A percentile compares a stretch with the other conserved stretches of the same genome.
These are phyloP conservation scores for Globisporangium yorkense DNA, from an alignment of 352 stramenopile genomes.

Conservation along the genomic window DNA sequence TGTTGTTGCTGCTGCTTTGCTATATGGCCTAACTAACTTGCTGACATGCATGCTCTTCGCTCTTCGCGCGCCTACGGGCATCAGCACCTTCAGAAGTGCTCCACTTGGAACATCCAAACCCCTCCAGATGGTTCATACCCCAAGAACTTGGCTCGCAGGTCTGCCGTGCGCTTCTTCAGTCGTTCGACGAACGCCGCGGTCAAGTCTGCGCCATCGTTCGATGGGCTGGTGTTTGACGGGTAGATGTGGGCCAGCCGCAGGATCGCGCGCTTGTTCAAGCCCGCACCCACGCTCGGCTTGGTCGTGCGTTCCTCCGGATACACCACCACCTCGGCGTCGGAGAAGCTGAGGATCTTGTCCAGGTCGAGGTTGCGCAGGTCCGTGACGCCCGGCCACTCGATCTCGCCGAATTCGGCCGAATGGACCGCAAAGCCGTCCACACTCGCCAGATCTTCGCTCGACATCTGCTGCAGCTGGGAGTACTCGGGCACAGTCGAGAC, in stretches of 20 bases:
- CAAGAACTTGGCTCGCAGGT: slow-evolving; percentile 29
- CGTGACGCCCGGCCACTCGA: slow-evolving; percentile 33
- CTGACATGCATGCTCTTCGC: too few relatives aligned
- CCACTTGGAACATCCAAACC: slow-evolving; percentile 41
- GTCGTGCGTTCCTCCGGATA: slow-evolving; percentile 29
- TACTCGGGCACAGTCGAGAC: slow-evolving; percentile 39
- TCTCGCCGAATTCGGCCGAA: slow-evolving; percentile 25
- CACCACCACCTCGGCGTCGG: slow-evolving; percentile 31
- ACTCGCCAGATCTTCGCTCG: slow-evolving; percentile 25
- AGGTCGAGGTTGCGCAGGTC: slow-evolving; percentile 40
- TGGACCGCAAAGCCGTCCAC: slow-evolving; percentile 38
- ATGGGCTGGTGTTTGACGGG: slow-evolving; percentile 8
- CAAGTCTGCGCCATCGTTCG: slow-evolving; percentile 7
- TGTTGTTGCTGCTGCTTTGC: background rate
- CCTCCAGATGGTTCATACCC: slow-evolving; percentile 24
- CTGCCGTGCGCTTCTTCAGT: slow-evolving; percentile 29
- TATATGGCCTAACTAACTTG: background rate
- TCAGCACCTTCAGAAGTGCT: slow-evolving; percentile 27
- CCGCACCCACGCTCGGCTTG: slow-evolving; percentile 33
- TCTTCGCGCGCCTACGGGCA: too few relatives aligned
- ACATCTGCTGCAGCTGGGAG: slow-evolving; percentile 26
- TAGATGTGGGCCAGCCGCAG: slow-evolving; percentile 29
- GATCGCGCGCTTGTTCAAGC: slow-evolving; percentile 44
- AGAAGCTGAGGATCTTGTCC: slow-evolving; percentile 37
- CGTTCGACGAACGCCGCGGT: slow-evolving; percentile 27